Conservation (phyloP, 1,139 yeast species). For the Scheffersomyces cryptocercus region DNA sequence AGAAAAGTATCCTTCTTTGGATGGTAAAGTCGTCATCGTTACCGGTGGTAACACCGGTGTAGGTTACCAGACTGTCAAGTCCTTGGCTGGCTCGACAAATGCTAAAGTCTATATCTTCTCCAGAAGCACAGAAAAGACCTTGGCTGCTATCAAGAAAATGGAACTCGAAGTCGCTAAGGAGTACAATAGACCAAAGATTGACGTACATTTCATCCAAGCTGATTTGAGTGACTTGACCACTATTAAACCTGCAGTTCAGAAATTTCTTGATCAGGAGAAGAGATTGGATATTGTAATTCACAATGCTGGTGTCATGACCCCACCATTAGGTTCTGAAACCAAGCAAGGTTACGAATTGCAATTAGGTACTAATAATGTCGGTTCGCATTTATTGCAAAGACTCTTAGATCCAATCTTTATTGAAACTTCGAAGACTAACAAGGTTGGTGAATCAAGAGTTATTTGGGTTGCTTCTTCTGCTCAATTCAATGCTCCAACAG, state of each 20-base stretch:
- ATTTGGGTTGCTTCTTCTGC: slow-evolving; percentile 48
- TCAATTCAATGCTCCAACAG: slow-evolving; percentile 35
- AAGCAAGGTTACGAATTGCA: slow-evolving; percentile 46
- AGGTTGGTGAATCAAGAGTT: slow-evolving; percentile 28
- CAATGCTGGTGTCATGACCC: slow-evolving; percentile 52
- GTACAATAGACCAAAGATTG: slow-evolving; percentile 5
- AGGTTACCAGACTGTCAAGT: slow-evolving; percentile 14
- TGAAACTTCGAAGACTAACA: slow-evolving; percentile 22
- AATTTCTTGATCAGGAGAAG: slow-evolving; percentile 23
- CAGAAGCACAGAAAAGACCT: slow-evolving; percentile 17
- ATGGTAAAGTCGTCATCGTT: slow-evolving; percentile 21
- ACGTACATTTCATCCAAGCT: slow-evolving; percentile 17
- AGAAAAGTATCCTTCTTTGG: slow-evolving; percentile 10
- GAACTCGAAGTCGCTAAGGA: slow-evolving; percentile 9
- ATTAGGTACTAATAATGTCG: slow-evolving; percentile 52
- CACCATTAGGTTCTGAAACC: slow-evolving; percentile 28
- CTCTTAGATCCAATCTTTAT: slow-evolving; percentile 44
- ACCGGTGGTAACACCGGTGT: slow-evolving; percentile 24
- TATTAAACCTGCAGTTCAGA: slow-evolving; percentile 39
- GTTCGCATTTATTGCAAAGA: slow-evolving; percentile 49
- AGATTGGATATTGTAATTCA: slow-evolving; percentile 46
- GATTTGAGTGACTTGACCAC: slow-evolving; percentile 49
- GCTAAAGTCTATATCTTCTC: slow-evolving; percentile 18
- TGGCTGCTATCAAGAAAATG: slow-evolving; percentile 15
- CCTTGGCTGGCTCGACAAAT: slow-evolving; percentile 9